phyloP scores from a whole-genome alignment of 176 grass and related monocot genomes.

The Carex myosuroides region DNA sequence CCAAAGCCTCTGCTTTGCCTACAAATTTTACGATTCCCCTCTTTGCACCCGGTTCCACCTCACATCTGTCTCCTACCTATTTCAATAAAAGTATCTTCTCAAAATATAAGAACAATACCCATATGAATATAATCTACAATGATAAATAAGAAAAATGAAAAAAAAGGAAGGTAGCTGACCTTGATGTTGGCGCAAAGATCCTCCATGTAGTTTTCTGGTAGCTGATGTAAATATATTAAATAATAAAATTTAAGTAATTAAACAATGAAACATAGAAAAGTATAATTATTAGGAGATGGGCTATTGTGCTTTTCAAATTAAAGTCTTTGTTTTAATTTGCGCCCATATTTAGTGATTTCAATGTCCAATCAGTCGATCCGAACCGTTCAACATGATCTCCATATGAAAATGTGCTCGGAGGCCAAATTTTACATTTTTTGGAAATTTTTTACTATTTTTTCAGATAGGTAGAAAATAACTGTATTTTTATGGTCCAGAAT shows the following conservation, averaged over 20 bases:
- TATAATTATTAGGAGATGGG: background rate
- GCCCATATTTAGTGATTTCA: too few species aligned
- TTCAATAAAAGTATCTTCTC: constrained; percentile 8
- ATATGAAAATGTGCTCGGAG: too few species aligned
- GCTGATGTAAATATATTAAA: constrained; percentile 16
- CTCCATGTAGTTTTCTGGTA: constrained; percentile 57
- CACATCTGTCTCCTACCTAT: constrained; percentile 85
- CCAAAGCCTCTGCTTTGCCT: constrained; percentile 66
- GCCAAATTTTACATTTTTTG: too few species aligned
- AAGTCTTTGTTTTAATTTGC: too few species aligned
- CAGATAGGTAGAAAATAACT: too few species aligned
- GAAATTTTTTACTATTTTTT: too few species aligned
- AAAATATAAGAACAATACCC: background rate
- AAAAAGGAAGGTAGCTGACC: constrained; percentile 29
- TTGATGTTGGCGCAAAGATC: constrained; percentile 76
- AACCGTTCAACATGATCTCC: too few species aligned
- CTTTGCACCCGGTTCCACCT: constrained; percentile 86
- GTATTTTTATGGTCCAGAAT: too few species aligned
- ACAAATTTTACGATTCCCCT: constrained; percentile 82
- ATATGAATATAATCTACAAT: constrained; percentile 5
- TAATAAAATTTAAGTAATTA: background rate
- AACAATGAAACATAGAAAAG: background rate
- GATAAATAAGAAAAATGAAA: background rate
- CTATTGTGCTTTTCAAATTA: background rate
- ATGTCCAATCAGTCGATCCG: too few species aligned